Base-by-base conservation (phyloP, 805 yeast genomes). In the Wickerhamomyces hampshirensis region DNA sequence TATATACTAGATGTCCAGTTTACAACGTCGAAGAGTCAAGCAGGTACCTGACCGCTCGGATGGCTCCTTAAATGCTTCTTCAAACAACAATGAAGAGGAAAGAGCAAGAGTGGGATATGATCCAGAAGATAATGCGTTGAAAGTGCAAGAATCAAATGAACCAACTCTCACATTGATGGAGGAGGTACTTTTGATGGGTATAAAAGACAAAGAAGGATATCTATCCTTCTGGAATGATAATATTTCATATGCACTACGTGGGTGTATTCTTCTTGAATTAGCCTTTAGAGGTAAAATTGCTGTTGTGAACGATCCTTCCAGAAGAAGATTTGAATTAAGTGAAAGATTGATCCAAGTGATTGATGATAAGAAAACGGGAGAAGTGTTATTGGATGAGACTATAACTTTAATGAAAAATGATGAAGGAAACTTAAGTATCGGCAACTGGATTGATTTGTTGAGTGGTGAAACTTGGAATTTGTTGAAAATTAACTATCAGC, bases 381-480 rank as follows among this genome's bases (percentile, higher is more conserved):
- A 93, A 64, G 95, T 88, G 3, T 70, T 93, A 51, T 68, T 93
- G 43, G 98, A 93, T 65, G 98, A 93, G 63, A 84, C 98, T 7
- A 66, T 93, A 52, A 87, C 83, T 58, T 68, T 89, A 52, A 93
- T 93, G 85, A 86, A 86, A 55, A 72, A 73, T 42, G 93, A 86
- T 56, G 89, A 82, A 42, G 80, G 85, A 35, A 72, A 76, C 50
- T 69, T 86, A 52, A 75, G 87, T 23, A 89, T 93, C 30, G 73
- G 84, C 28, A 80, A 80, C 47, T 93, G 98, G 98, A 86, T 93
- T 48, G 98, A 93, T 59, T 72, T 91, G 40, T 72, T 93, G 44
- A 77, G 88, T 43, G 98, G 94, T 30, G 98, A 93, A 60, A 93
- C 98, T 5, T 93, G 98, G 98, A 93, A 91, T 62, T 66, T 93